phyloP scores from a whole-genome alignment of 129 eudicot species.

The Heracleum sosnowskyi region DNA sequence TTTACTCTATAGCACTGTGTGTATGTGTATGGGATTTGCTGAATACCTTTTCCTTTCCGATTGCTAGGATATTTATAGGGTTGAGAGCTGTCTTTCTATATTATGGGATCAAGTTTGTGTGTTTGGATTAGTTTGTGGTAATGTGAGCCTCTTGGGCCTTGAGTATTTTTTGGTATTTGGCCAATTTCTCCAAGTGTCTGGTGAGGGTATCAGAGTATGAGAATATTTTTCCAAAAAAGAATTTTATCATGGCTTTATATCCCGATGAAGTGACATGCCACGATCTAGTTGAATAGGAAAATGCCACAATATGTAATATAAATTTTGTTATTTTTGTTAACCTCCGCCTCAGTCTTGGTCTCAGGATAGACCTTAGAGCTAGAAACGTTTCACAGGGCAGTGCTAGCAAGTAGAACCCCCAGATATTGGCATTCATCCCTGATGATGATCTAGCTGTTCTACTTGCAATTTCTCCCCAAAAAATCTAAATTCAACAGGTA shows the following conservation, averaged over 20 bases:
- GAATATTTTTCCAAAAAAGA: no score
- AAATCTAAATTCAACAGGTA: conserved; percentile 17
- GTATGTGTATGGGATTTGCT: neutral
- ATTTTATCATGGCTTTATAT: no score
- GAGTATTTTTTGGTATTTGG: neutral
- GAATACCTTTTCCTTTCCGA: neutral
- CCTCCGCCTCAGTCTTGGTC: conserved; percentile 4
- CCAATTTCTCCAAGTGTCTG: no score
- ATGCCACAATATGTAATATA: no score
- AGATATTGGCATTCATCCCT: conserved; percentile 35
- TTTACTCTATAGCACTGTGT: no score
- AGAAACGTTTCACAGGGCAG: conserved; percentile 36
- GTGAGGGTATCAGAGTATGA: no score
- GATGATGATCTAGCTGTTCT: conserved; percentile 55
- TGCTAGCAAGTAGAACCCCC: conserved; percentile 45
- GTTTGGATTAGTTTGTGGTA: neutral
- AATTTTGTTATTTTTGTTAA: neutral
- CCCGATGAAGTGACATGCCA: no score
- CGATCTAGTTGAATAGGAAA: no score
- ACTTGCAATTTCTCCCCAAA: conserved; percentile 45
- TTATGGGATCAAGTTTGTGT: neutral
- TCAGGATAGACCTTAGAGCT: conserved; percentile 30
- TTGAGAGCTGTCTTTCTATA: neutral
- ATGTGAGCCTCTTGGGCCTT: neutral
- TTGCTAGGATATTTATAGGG: neutral